Evolutionary conservation across 83 land plant genomes (phyloP), one percentile per base, ranked within the genome.

Genomic region (Diphasiastrum complanatum): DNA sequence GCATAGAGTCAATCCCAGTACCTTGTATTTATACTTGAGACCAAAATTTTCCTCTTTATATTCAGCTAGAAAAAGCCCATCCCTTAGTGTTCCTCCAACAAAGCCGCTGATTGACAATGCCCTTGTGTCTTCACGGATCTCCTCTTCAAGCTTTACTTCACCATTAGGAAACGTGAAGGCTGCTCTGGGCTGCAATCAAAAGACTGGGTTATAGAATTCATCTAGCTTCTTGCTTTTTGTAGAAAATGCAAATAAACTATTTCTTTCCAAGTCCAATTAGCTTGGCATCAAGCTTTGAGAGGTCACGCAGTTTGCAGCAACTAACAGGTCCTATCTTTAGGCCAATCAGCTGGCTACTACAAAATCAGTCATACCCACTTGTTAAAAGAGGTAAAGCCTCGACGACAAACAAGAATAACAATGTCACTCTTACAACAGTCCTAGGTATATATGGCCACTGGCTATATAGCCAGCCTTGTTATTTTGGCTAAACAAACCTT

Each of bases 21-120:
- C 97, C 95, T 91, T 91, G 53, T 68, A 91, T 25, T 54, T 51
- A 48, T 91, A 91, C 62, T 83, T 82, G 16, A 85, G 63, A 63
- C 74, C 75, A 55, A 79, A 52, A 11, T 54, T 72, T 5, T 85
- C 78, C 22, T 88, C 84, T 20, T 47, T 51, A 63, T 65, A 85
- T 22, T 56, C 63, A 30, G 85, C 97, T 60, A 78, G 60, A 46
- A 81, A 77, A 20, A 80, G 22, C 5, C 97, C 97, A 68, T 79
- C 75, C 68, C 80, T 5, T 23, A 85, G 1, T 25, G 67, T 53
- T 37, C 66, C 69, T 53, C 67, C 87, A 67, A 83, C 30, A 38
- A 81, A 72, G 22, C 87, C 95, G 72, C 61, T 81, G 8, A 87
- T 27, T 5, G 90, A 80, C 49, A 84, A 45, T 10, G 55, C 69